Base-by-base conservation (phyloP, 371 early-diverging fungal genomes). In the Mortierella sp. region DNA sequence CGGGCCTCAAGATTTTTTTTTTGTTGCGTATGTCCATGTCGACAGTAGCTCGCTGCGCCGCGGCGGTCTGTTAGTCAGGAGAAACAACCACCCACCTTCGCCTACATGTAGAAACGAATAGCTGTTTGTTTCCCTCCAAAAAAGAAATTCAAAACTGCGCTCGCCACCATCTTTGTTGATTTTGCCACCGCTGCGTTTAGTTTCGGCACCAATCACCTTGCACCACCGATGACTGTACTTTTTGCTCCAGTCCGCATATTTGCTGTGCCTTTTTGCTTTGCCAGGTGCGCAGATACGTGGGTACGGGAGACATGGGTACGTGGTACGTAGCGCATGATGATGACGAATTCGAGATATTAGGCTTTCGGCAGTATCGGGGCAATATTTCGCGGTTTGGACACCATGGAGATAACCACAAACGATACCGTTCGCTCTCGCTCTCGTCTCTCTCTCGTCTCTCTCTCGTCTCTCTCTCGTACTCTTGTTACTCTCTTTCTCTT, bases 151-250 rank as follows among this genome's bases (percentile, higher is more conserved):
- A 20, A 52, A 18, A 28, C 55, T 55, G 55, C 55, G 55, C 55
- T 55, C 14, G 55, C 55, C 55, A 55, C 55, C 55, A 55, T n/a
- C 18, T 51, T 51, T 51, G 22, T 51, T 51, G 51, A 51, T 28
- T 55, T 55, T 55, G 55, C 55, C 55, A 55, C 55, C 55, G 30
- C 28, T 26, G 55, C 55, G 28, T 28, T 4, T 55, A 10, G 28
- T 28, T 28, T 28, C 14, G 30, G 55, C 24, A 28, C 55, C 55
- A 55, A 55, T 55, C 55, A 55, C 9, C 18, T 10, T 28, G 11
- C 28, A 55, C 55, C 55, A 55, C 55, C 24, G n/a, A 52, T 8
- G n/a, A n/a, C n/a, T n/a, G n/a, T 45, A 28, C 18, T 28, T 14
- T 55, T 55, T 55, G 12, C 51, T 28, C 55, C 55, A 55, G 11